A percentile compares a stretch with the other conserved stretches of the same genome.
phyloP scores from a whole-genome alignment of 352 stramenopile species.

The Phytophthora capsici region DNA sequence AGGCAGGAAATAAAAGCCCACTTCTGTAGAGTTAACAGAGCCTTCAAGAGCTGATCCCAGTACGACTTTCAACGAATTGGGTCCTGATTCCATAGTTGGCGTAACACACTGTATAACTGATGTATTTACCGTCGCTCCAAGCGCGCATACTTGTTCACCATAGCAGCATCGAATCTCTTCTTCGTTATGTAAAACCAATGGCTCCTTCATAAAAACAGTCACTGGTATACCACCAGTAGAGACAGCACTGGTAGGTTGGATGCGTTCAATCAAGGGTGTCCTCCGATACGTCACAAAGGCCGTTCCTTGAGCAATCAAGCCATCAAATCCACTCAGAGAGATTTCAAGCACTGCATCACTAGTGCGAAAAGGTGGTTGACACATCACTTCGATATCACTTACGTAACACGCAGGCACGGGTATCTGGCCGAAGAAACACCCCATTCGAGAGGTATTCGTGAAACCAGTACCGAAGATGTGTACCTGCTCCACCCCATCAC shows the following conservation, averaged over 20 bases:
- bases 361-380: conserved; percentile 31
- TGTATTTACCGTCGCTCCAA: conserved; percentile 18
- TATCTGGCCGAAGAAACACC: conserved; percentile 48
- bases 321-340: conserved; percentile 41
- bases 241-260: conserved; percentile 27
- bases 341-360: conserved; percentile 26
- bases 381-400: conserved; percentile 40
- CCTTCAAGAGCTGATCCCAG: conserved; percentile 18
- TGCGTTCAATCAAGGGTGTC: conserved; percentile 24
- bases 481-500: conserved; percentile 22
- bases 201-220: conserved; percentile 21
- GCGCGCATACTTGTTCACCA: conserved; percentile 17
- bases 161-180: conserved; percentile 45
- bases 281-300: conserved; percentile 22
- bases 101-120: conserved; percentile 32
- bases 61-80: conserved; percentile 24
- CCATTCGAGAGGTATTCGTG: conserved; percentile 28
- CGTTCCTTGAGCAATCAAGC: conserved; percentile 27
- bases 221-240: conserved; percentile 23
- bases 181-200: conserved; percentile 5
- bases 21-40: conserved; percentile 44
- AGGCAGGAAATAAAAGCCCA: conserved; percentile 32
- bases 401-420: conserved; percentile 37
- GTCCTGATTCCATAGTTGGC: conserved; percentile 13
- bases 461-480: conserved; percentile 46